Evolutionary conservation across 768 basidiomycete genomes (phyloP), one percentile per base, ranked within the genome.

Genomic region (Lactarius indigo): DNA sequence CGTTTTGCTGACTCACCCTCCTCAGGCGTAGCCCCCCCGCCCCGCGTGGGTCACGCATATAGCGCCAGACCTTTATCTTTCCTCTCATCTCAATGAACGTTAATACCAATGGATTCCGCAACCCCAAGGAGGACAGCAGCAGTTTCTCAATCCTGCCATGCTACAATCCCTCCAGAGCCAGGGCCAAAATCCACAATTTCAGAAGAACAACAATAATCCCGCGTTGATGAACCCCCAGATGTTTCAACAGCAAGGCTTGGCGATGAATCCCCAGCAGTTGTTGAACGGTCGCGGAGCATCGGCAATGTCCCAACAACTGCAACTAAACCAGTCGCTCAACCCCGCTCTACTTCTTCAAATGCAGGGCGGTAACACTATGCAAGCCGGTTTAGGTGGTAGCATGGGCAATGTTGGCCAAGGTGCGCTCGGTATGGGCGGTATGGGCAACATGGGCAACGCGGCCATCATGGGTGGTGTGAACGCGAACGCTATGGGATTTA

Each of bases 401-500:
- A 70, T 71, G 64, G 69, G 69, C 44, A 68, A 68, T 30, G 63
- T 73, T 47, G 73, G 72, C 61, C 70, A 71, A 54, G 70, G 62
- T 58, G 58, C 72, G 33, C 66, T 73, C 23, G 41, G 42, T 12
- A 64, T 69, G 59, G 57, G 63, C 17, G 69, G 63, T 18, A 71
- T 68, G 66, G 61, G 58, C 42, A 42, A 55, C 41, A 55, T 65
- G 57, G 55, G 56, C 18, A 64, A 66, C 68, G 59, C 64, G 44
- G 41, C 61, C 61, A 62, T 62, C 56, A 70, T 69, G 64, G 44
- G 57, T 41, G 65, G 68, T 57, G 66, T 65, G 58, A 65, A 65
- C 65, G 61, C 69, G 30, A 70, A 68, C 52, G 50, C 57, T 26
- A 68, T 68, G 65, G 61, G 65, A 2, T 56, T 68, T 23, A 63